Evolutionary conservation across 495 filamentous ascomycete species (phyloP), one percentile per base, ranked within the genome.

Genomic region (Trichocladium uniseriatum): DNA sequence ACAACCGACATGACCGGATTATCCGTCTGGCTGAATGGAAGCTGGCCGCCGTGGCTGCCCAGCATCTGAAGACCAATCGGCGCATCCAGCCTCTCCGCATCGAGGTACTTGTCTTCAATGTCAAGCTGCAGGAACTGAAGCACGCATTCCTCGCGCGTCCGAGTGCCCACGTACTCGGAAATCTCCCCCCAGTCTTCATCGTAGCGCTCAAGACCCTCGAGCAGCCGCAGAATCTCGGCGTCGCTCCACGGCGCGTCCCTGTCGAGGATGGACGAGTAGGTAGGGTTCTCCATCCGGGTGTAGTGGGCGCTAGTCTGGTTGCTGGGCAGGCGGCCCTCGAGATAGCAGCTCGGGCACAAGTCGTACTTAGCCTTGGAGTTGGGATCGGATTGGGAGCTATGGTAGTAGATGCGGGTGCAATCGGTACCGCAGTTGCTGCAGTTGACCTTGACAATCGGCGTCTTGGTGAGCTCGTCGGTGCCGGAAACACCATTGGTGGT

Each of bases 1-100:
- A 98, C 83, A 20, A 97, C 92, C 27, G 87, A 94, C 73, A 98
- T 81, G 40, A 96, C 87, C 1, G 92, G 89, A 69, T 97, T 98
- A 61, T 98, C 94, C 2, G 81, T 79, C 57, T 91, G 84, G 57
- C 74, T 84, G 68, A 97, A 87, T 1, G 92, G 92, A 8, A 92
- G 77, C 32, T 87, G 79, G 27, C 88, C 87, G 48, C 76, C 70
- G 47, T 81, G 77, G 41, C 72, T 71, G 43, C 75, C 77, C 19
- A 87, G 66, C 60, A 80, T 75, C 37, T 79, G 70, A 21, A 88
- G 73, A 28, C 79, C 70, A 6, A 77, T 73, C 1, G 77, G 76
- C 13, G 74, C 73, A 14, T 78, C 72, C 19, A 77, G 59, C 39
- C 79, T 78, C 56, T 89, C 78, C 13, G 86, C 79, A 42, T 92